phyloP scores from a whole-genome alignment of 2,329 filamentous ascomycete genomes.

The Epichloe sylvatica region DNA sequence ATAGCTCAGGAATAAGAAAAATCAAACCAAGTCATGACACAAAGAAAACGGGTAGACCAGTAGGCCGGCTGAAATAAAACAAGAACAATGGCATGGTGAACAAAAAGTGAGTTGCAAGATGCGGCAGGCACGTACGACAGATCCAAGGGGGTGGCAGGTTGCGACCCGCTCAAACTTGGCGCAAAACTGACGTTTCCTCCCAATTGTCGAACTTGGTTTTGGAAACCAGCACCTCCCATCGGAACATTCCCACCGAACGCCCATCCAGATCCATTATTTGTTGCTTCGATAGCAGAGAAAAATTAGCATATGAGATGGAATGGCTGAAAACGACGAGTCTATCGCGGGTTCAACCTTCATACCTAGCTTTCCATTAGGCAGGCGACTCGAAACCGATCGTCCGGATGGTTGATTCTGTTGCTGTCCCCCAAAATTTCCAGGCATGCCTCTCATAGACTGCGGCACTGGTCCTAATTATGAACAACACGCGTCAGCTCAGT shows the following conservation, averaged over 20 bases:
- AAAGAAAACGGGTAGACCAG: background rate
- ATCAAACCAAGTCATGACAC: background rate
- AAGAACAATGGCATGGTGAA: background rate
- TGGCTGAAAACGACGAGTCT: no score
- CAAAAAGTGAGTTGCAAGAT: constrained; percentile 1
- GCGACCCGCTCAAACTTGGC: constrained; percentile 49
- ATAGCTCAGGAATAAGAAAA: constrained; percentile 1
- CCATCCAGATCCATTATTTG: constrained; percentile 43
- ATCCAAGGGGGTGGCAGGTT: constrained; percentile 48
- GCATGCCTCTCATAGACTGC: constrained; percentile 48
- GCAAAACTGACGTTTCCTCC: constrained; percentile 51
- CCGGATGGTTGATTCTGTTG: constrained; percentile 41
- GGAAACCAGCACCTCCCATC: constrained; percentile 42
- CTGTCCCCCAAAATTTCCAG: constrained; percentile 45
- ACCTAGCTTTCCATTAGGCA: constrained; percentile 56
- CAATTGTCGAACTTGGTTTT: constrained; percentile 39
- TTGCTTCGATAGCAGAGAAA: constrained; percentile 16
- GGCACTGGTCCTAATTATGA: constrained; percentile 39
- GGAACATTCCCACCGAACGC: constrained; percentile 48
- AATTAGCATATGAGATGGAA: background rate
- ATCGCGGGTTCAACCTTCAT: constrained; percentile 5
- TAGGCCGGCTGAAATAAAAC: background rate
- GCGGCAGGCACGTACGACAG: constrained; percentile 42
- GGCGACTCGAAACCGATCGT: constrained; percentile 41
- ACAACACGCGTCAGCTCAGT: constrained; percentile 15